phyloP scores from a whole-genome alignment of 2,329 filamentous ascomycete species.

The Lomentospora prolificans region DNA sequence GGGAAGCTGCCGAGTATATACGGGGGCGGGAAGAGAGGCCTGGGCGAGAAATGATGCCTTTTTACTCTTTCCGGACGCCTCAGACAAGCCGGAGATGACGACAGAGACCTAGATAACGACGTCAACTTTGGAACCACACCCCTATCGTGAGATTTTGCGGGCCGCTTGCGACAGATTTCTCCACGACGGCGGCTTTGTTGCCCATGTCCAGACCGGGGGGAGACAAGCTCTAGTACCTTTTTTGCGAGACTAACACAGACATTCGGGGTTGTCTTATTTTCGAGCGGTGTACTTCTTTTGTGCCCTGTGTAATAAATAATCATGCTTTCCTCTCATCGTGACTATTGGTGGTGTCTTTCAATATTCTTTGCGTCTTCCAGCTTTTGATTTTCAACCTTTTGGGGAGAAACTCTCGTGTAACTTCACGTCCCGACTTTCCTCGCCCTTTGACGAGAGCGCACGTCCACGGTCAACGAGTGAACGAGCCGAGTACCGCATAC shows the following conservation, averaged over 20 bases:
- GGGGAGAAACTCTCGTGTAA: no score
- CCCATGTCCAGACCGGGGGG: neutral
- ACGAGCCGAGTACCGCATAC: no score
- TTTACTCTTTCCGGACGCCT: neutral
- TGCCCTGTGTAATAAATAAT: slow-evolving; percentile 1
- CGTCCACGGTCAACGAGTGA: no score
- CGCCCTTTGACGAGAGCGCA: no score
- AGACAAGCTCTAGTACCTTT: neutral
- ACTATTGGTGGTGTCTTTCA: slow-evolving; percentile 3
- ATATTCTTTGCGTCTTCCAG: slow-evolving; percentile 1
- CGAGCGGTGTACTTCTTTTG: neutral
- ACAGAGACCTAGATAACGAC: slow-evolving; percentile 3
- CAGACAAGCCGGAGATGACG: neutral
- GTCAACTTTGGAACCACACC: slow-evolving; percentile 4
- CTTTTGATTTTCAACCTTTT: neutral
- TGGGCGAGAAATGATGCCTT: no score
- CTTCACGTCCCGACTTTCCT: no score
- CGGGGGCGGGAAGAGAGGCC: neutral
- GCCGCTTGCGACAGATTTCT: neutral
- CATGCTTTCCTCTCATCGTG: neutral
- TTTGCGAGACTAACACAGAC: no score
- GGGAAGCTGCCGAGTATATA: neutral
- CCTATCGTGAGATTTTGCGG: slow-evolving; percentile 5
- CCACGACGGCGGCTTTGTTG: neutral
- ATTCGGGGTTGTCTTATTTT: neutral